Evolutionary conservation across 129 eudicot genomes (phyloP), one percentile per base, ranked within the genome.

Genomic region (Silybum marianum): DNA sequence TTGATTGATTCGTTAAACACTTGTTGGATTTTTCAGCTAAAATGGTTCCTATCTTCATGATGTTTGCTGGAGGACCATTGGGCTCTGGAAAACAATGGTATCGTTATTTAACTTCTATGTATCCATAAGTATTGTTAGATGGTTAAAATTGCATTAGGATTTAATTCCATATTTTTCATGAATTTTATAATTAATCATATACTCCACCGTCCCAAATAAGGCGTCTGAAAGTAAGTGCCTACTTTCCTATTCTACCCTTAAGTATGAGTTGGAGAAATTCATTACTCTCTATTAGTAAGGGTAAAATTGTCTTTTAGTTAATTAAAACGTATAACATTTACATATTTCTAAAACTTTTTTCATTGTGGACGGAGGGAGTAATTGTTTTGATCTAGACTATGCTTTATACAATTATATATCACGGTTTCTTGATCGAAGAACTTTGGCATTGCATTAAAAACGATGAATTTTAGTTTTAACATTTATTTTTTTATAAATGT

Each of bases 71-170:
- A 42, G 99, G 99, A 72, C 99, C 99, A 74, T 81, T 93, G 86
- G 99, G 99, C 72, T 93, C 99, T 72, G 99, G 99, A 77, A 96
- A 85, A 86, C 99, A 96, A 81, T 96, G 99, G 99, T 95, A 92
- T 65, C 21, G 1, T 76, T 76, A 70, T 34, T 72, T 72, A 75
- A 4, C 30, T 65, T 82, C 65, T 71, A 0, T 34, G 1, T 46
- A n/a, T 66, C 40, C 73, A 21, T 36, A 63, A n/a, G 26, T 19
- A 4, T 24, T 18, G 23, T n/a, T 58, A 58, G 23, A 58, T 58
- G 66, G 66, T 77, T 3, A 74, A 9, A 9, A 14, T 12, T 22
- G 54, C 32, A 46, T 80, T 32, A n/a, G 39, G 16, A 80, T 72
- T 58, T 79, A 19, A 58, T 48, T 58, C 39, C 40, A 58, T 25